Evolutionary conservation across 2,329 filamentous ascomycete species (phyloP).

Genomic region (Dryadomyces sulphureus): DNA sequence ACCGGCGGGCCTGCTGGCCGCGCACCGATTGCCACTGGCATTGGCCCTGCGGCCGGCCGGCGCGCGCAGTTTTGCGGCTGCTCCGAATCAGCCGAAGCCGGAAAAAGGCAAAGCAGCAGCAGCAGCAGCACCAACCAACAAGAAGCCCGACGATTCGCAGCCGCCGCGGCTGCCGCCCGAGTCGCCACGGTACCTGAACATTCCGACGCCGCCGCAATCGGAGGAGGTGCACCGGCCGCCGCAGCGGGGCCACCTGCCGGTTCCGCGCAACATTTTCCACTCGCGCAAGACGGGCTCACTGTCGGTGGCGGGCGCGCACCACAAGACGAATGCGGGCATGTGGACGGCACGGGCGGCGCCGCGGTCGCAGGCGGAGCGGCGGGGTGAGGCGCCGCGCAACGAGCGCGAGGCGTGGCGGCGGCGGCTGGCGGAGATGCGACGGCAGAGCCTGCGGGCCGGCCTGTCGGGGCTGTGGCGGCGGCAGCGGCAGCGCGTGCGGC

Average conservation of each 20-base stretch:
- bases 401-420: slow-evolving; percentile 47
- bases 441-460: slow-evolving; percentile 57
- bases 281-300: slow-evolving; percentile 14
- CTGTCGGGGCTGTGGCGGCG: slow-evolving; percentile 54
- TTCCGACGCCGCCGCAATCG: slow-evolving; percentile 64
- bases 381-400: slow-evolving; percentile 21
- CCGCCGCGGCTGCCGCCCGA: slow-evolving; percentile 55
- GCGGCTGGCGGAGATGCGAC: slow-evolving; percentile 55
- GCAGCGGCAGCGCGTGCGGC: slow-evolving; percentile 31
- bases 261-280: slow-evolving; percentile 69
- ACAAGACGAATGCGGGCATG: slow-evolving; percentile 31
- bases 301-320: slow-evolving; percentile 13
- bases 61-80: too few relatives aligned
- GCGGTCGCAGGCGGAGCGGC: slow-evolving; percentile 27
- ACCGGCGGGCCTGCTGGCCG: slow-evolving; percentile 5
- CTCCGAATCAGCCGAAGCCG: too few relatives aligned
- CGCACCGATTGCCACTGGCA: background rate
- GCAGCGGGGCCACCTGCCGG: slow-evolving; percentile 67
- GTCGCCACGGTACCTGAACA: slow-evolving; percentile 73
- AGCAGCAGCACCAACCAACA: background rate
- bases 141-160: slow-evolving; percentile 12
- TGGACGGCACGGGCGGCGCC: slow-evolving; percentile 50
- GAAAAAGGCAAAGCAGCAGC: background rate
- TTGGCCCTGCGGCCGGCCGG: too few relatives aligned
- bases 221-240: slow-evolving; percentile 29